Conservation (phyloP, 306 rosid genomes). For the Dalbergia cochinchinensis region DNA sequence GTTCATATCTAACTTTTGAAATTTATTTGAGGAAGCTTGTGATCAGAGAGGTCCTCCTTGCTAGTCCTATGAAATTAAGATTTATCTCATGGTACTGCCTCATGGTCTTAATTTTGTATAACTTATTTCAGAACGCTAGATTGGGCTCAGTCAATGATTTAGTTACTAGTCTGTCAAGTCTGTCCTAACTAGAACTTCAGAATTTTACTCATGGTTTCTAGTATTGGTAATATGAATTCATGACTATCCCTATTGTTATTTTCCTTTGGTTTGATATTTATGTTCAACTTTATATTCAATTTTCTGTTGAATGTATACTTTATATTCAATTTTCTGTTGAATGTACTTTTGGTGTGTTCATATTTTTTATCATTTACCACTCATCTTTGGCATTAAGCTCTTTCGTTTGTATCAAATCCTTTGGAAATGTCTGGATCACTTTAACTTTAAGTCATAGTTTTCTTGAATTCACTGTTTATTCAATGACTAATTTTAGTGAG, state of each 20-base stretch:
- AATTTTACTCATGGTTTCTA: no score
- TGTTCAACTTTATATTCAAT: not conserved
- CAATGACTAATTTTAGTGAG: conserved; percentile 18
- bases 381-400: not conserved
- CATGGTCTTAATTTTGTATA: not conserved
- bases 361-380: conserved; percentile 10
- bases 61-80: not conserved
- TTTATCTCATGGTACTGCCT: not conserved
- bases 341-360: not conserved
- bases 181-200: no score
- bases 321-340: conserved; percentile 7
- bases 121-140: not conserved
- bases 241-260: not conserved
- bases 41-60: not conserved
- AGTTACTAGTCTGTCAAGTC: not conserved
- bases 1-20: not conserved
- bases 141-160: not conserved
- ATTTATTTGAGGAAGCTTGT: not conserved
- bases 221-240: not conserved
- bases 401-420: not conserved
- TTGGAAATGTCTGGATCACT: conserved; percentile 13
- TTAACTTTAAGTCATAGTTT: not conserved
- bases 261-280: not conserved
- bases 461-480: not conserved
- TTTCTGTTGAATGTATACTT: not conserved